A percentile compares a stretch with the other conserved stretches of the same genome.
Conservation (phyloP, 148 eudicot genomes). For the Gaultheria prostrata region DNA sequence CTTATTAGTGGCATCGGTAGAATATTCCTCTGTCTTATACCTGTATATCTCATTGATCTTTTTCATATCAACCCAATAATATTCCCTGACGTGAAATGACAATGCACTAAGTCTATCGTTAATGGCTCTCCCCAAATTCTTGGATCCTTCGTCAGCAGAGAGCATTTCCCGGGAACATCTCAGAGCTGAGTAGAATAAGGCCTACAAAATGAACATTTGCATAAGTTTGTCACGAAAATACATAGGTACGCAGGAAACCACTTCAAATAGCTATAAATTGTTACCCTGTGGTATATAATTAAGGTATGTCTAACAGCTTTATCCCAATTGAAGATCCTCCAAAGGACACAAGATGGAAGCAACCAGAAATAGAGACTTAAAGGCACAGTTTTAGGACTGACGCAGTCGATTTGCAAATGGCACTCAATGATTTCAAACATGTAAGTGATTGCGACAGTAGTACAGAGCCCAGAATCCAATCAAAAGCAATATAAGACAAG, state of each 20-base stretch:
- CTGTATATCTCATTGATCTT: slow-evolving; percentile 90
- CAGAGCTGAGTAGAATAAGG: slow-evolving; percentile 84
- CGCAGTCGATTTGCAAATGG: neutral
- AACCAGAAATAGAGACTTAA: neutral
- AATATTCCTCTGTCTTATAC: slow-evolving; percentile 93
- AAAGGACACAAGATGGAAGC: neutral
- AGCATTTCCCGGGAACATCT: slow-evolving; percentile 88
- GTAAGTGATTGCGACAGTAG: neutral
- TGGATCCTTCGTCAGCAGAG: slow-evolving; percentile 60
- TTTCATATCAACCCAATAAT: slow-evolving; percentile 91
- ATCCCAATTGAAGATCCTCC: neutral
- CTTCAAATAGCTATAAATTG: neutral
- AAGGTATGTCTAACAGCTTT: neutral
- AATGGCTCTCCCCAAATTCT: slow-evolving; percentile 64
- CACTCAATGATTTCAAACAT: neutral
- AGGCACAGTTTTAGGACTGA: neutral
- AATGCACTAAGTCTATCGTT: slow-evolving; percentile 88
- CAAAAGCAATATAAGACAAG: neutral
- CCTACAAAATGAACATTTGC: slow-evolving; percentile 31
- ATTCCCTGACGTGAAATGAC: slow-evolving; percentile 91
- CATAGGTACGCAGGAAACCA: neutral
- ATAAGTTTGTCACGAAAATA: neutral
- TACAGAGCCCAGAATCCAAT: neutral
- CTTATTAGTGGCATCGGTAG: slow-evolving; percentile 82
- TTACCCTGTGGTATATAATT: neutral